Evolutionary conservation across 2,329 filamentous ascomycete species (phyloP).

Genomic region (Oidium heveae): DNA sequence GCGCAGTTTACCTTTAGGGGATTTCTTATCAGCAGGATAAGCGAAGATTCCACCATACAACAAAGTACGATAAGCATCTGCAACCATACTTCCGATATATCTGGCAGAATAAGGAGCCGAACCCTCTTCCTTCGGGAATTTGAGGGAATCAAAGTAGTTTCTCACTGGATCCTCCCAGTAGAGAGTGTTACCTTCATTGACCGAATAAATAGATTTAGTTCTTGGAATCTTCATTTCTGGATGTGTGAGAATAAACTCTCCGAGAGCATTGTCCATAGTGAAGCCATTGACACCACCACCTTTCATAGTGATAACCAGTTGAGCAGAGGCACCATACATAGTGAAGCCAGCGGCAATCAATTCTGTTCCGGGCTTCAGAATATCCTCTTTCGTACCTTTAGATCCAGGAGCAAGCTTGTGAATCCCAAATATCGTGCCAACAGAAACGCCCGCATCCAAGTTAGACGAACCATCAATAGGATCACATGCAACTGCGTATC

Average conservation of each 20-base stretch:
- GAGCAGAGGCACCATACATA: slow-evolving; percentile 95
- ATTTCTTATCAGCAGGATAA: slow-evolving; percentile 95
- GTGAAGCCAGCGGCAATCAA: slow-evolving; percentile 93
- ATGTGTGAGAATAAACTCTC: slow-evolving; percentile 97
- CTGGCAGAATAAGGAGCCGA: slow-evolving; percentile 83
- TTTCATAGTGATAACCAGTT: slow-evolving; percentile 93
- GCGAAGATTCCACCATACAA: slow-evolving; percentile 94
- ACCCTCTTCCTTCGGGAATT: slow-evolving; percentile 40
- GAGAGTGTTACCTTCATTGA: slow-evolving; percentile 93
- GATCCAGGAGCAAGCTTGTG: slow-evolving; percentile 68
- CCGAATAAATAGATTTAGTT: slow-evolving; percentile 71
- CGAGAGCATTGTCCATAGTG: slow-evolving; percentile 85
- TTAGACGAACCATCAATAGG: slow-evolving; percentile 97
- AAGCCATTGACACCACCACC: slow-evolving; percentile 85
- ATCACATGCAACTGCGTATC: slow-evolving; percentile 90
- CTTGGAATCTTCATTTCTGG: slow-evolving; percentile 76
- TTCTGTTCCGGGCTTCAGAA: slow-evolving; percentile 73
- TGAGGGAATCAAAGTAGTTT: slow-evolving; percentile 72
- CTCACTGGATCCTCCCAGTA: slow-evolving; percentile 86
- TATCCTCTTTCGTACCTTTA: slow-evolving; percentile 53
- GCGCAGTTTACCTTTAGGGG: slow-evolving; percentile 87
- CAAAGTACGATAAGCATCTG: slow-evolving; percentile 86
- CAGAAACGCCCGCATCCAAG: slow-evolving; percentile 87
- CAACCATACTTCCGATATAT: slow-evolving; percentile 97
- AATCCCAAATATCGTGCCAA: slow-evolving; percentile 90